Conservation (phyloP, 345 rosid species). For the Linum tenue region DNA sequence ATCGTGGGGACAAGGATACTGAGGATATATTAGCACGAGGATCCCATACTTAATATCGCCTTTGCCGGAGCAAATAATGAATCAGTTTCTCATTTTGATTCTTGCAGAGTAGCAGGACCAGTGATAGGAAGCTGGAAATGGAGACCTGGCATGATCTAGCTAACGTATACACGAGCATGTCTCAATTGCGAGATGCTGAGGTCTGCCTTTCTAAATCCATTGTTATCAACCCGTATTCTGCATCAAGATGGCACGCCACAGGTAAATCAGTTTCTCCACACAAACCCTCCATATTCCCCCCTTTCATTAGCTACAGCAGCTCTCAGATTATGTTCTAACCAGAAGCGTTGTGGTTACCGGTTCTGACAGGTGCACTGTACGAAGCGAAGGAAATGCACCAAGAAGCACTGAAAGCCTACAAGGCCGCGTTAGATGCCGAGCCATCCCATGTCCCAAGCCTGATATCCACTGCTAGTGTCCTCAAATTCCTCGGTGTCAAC, state of each 20-base stretch:
- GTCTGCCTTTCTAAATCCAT: constrained; percentile 8
- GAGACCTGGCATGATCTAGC: constrained; percentile 8
- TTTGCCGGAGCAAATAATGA: neutral
- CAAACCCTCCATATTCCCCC: neutral
- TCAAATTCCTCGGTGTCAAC: constrained; percentile 28
- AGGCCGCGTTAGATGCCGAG: constrained; percentile 42
- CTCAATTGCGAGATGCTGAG: constrained; percentile 9
- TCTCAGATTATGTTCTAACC: neutral
- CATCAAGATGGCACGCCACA: constrained; percentile 6
- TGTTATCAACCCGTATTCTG: constrained; percentile 2
- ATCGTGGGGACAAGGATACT: neutral
- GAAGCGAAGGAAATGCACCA: constrained; percentile 36
- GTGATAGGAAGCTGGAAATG: constrained; percentile 7
- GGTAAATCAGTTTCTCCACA: neutral
- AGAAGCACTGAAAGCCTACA: constrained; percentile 43
- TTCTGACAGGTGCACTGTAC: constrained; percentile 32
- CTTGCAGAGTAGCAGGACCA: neutral
- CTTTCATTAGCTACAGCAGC: neutral
- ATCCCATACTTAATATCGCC: too few relatives aligned
- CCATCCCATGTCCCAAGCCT: constrained; percentile 51
- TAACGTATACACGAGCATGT: neutral
- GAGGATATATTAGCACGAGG: too few relatives aligned
- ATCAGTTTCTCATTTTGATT: neutral
- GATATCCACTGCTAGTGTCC: constrained; percentile 42
- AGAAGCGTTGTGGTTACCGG: neutral